Evolutionary conservation across 371 early-diverging fungal genomes (phyloP).

Genomic region (Mycotypha africana): DNA sequence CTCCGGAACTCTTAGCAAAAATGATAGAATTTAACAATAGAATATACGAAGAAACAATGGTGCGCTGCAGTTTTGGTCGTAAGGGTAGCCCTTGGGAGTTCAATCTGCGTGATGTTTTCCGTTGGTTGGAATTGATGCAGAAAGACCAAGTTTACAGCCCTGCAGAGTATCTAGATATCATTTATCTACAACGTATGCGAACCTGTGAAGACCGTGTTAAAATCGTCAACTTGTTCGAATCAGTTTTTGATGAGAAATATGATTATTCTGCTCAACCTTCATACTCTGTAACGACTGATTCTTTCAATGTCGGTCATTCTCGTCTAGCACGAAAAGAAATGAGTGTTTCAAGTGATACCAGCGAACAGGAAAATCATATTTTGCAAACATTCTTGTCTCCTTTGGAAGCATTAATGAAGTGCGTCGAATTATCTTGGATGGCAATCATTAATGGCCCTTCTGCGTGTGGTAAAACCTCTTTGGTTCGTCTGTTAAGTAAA

Average conservation of each 20-base stretch:
- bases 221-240: conserved; percentile 58
- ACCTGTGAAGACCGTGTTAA: conserved; percentile 70
- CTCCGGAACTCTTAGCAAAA: conserved; percentile 38
- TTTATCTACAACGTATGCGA: conserved; percentile 90
- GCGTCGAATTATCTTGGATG: conserved; percentile 90
- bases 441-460: conserved; percentile 88
- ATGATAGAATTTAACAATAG: conserved; percentile 88
- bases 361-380: conserved; percentile 52
- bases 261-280: conserved; percentile 33
- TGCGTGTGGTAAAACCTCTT: conserved; percentile 84
- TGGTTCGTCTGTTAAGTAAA: conserved; percentile 78
- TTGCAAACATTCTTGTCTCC: conserved; percentile 64
- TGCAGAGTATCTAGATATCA: conserved; percentile 69
- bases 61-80: conserved; percentile 71
- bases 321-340: conserved; percentile 42
- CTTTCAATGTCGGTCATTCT: conserved; percentile 66
- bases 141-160: conserved; percentile 51
- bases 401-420: conserved; percentile 78
- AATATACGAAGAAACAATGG: conserved; percentile 85
- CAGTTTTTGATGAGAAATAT: conserved; percentile 56
- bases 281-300: conserved; percentile 35
- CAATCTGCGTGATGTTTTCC: conserved; percentile 93
- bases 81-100: conserved; percentile 98
- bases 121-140: conserved; percentile 86
- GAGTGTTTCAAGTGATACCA: conserved; percentile 7